phyloP scores from a whole-genome alignment of 2,329 filamentous ascomycete genomes.

The Colletotrichum endophyticum region DNA sequence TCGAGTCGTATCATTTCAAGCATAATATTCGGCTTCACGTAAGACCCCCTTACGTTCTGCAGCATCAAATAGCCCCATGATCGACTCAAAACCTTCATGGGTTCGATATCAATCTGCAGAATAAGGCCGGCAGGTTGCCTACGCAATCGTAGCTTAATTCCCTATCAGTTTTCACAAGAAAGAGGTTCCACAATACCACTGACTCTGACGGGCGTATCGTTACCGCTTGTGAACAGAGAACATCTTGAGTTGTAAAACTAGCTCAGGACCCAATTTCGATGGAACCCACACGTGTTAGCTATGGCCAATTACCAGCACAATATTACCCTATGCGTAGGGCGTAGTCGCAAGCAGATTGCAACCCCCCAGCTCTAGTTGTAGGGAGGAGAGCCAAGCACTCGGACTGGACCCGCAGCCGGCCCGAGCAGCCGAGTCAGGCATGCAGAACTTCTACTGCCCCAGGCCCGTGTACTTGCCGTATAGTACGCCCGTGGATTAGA shows the following conservation, averaged over 20 bases:
- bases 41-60: background rate
- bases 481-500: background rate
- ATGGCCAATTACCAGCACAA: background rate
- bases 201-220: background rate
- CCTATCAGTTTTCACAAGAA: background rate
- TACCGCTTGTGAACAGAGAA: background rate
- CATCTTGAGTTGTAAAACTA: background rate
- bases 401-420: background rate
- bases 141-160: background rate
- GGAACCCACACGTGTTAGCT: background rate
- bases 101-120: background rate
- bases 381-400: background rate
- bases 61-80: background rate
- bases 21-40: background rate
- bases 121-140: background rate
- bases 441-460: background rate
- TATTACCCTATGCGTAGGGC: background rate
- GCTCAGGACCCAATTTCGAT: background rate
- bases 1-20: background rate
- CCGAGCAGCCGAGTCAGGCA: background rate
- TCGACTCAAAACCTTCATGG: background rate
- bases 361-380: background rate
- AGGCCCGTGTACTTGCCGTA: background rate
- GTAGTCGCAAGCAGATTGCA: background rate
- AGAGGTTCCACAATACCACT: background rate